Base-by-base conservation (phyloP, 768 basidiomycete species). In the Suillus decipiens region DNA sequence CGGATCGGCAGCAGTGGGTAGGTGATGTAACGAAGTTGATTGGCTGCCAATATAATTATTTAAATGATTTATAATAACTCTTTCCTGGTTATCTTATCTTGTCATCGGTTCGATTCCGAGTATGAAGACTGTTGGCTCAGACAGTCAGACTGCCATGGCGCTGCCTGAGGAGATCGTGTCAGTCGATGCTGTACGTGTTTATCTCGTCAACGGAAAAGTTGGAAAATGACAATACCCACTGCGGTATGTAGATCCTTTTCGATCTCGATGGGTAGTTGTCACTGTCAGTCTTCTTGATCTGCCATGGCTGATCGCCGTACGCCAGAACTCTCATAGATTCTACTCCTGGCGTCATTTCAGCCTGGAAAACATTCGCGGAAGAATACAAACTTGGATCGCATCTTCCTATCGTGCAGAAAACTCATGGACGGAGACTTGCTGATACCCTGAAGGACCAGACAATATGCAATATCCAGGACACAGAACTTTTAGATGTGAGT, bases 281-380 rank as follows among this genome's bases (percentile, higher is more conserved):
- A 17, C 50, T 58, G 41, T 31, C 24, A 56, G 45, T 15, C 50
- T 36, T 8, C 9, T 36, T 19, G n/a, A 34, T 28, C 39, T 47
- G 34, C 55, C 43, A 31, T 39, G 24, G 28, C 50, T 68, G 28
- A 61, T 62, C 53, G 24, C 62, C 9, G 10, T 45, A 47, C 54
- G 37, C 14, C 69, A 90, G 89, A 47, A 92, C 89, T 7, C 81
- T 89, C 63, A 84, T 90, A 70, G 92, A 94, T 76, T 93, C 92
- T 2, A 94, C 92, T 5, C 90, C 90, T 1, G 93, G 92, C 5
- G 89, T 94, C n/a, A 66, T 86, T 58, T 82, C 82, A 63, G 89
- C 91, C 9, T 95, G 93, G 93, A 78, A 84, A 57, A 84, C 78
- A 51, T 95, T 92, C 71, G 80, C 82, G 45, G 78, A 76, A 47